These are phyloP conservation scores for Rhizoclosmatium sp. DNA, from an alignment of 192 early-diverging fungal species.

Conservation along the genomic window DNA sequence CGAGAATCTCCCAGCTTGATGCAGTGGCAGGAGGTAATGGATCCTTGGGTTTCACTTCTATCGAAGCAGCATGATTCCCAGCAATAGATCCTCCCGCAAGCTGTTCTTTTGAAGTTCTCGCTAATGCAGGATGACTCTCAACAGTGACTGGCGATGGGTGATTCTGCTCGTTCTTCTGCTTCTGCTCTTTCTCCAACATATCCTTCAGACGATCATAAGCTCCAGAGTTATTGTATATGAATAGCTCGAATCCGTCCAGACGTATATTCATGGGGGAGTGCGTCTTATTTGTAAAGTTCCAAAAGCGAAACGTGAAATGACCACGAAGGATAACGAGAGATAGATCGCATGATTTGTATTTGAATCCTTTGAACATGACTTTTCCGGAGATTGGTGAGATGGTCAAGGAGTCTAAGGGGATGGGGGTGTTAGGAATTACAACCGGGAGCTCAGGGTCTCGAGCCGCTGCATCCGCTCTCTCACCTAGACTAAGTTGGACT, in stretches of 20 bases:
- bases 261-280: conserved; percentile 62
- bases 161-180: not conserved
- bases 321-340: conserved; percentile 75
- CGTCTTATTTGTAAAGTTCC: conserved; percentile 44
- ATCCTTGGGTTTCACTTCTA: not conserved
- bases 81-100: not conserved
- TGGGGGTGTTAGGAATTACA: no score
- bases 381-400: conserved; percentile 74
- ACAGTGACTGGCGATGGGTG: not conserved
- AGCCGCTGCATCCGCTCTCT: not conserved
- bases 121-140: not conserved
- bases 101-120: not conserved
- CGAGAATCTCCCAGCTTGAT: conserved; percentile 43
- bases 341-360: conserved; percentile 75
- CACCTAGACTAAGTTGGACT: conserved; percentile 6
- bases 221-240: conserved; percentile 79
- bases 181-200: conserved; percentile 31
- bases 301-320: conserved; percentile 76
- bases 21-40: not conserved
- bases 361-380: conserved; percentile 79
- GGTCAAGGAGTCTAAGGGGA: conserved; percentile 56
- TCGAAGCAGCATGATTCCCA: not conserved
- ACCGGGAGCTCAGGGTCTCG: no score
- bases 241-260: conserved; percentile 81
- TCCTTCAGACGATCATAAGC: conserved; percentile 68